Evolutionary conservation across 225 moss, liverwort and hornwort species (phyloP), one percentile per base, ranked within the genome.

Genomic region (Antitrichia curtipendula): DNA sequence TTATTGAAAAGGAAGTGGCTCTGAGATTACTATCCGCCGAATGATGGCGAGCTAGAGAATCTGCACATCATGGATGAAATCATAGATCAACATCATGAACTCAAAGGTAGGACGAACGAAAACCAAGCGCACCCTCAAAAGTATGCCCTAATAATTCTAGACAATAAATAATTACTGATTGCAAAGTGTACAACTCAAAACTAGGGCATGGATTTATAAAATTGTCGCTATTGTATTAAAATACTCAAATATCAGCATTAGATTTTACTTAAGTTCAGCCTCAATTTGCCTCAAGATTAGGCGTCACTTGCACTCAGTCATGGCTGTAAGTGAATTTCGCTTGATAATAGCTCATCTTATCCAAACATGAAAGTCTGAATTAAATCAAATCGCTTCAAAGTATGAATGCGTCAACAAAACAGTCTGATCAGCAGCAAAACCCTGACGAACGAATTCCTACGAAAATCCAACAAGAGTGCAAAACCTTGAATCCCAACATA

Each of bases 51-150:
- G 82, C 41, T 82, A 87, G 73, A 43, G 60, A 72, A 34, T 90
- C 92, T 92, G 92, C 92, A 88, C 82, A 82, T 63, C 88, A 57
- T 38, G 68, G 62, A 52, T n/a, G 20, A 84, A 50, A 60, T 81
- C 60, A 53, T 40, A 36, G 20, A 87, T 89, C 40, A 81, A 49
- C 54, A 34, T 29, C 43, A 52, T 41, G 70, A 54, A 56, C 57
- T 84, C 57, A 60, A 78, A 81, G 12, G 32, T 52, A 43, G 11
- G 59, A 59, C 28, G 49, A 80, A 56, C 43, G 10, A 78, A 77
- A 78, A 41, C 86, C 18, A 32, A 31, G 19, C 3, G 24, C 27
- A 36, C 32, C 41, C 57, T 31, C 32, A 52, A 59, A 63, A 38
- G 29, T 40, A 75, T 57, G 27, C 80, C 49, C 58, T 50, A 60